phyloP scores from a whole-genome alignment of 1,284 basidiomycete species.

The Cryptococcus sp. region DNA sequence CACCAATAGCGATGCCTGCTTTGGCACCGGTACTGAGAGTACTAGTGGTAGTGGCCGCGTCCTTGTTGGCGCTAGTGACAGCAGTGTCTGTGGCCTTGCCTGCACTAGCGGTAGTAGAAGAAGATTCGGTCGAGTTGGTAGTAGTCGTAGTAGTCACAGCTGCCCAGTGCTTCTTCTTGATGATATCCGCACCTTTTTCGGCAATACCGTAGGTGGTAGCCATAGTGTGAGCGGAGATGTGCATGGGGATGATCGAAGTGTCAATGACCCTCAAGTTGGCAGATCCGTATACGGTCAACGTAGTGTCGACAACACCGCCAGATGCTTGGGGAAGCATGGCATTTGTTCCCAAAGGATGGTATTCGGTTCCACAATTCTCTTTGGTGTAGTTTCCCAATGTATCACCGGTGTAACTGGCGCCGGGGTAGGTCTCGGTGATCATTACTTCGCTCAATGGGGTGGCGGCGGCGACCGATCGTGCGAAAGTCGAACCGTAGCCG shows the following conservation, averaged over 20 bases:
- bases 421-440: conserved; percentile 34
- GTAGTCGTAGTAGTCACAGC: conserved; percentile 13
- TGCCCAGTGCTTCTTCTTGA: conserved; percentile 54
- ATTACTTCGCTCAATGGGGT: conserved; percentile 37
- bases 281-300: conserved; percentile 65
- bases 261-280: conserved; percentile 56
- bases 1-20: conserved; percentile 46
- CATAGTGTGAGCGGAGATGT: conserved; percentile 53
- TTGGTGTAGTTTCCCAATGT: conserved; percentile 45
- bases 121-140: conserved; percentile 6
- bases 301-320: conserved; percentile 67
- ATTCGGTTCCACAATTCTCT: conserved; percentile 51
- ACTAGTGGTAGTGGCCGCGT: not conserved
- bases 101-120: conserved; percentile 20
- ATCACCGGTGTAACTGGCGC: conserved; percentile 30
- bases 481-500: conserved; percentile 34
- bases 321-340: conserved; percentile 64
- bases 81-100: conserved; percentile 35
- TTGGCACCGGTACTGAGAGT: conserved; percentile 29
- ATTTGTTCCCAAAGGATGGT: conserved; percentile 64
- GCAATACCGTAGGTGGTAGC: conserved; percentile 66
- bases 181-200: conserved; percentile 66
- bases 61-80: conserved; percentile 23
- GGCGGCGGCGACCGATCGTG: conserved; percentile 38
- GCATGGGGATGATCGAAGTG: conserved; percentile 55